A percentile compares a stretch with the other conserved stretches of the same genome.
Evolutionary conservation across 257 asterid genomes (phyloP).

Genomic region (Gynochthodes officinalis): DNA sequence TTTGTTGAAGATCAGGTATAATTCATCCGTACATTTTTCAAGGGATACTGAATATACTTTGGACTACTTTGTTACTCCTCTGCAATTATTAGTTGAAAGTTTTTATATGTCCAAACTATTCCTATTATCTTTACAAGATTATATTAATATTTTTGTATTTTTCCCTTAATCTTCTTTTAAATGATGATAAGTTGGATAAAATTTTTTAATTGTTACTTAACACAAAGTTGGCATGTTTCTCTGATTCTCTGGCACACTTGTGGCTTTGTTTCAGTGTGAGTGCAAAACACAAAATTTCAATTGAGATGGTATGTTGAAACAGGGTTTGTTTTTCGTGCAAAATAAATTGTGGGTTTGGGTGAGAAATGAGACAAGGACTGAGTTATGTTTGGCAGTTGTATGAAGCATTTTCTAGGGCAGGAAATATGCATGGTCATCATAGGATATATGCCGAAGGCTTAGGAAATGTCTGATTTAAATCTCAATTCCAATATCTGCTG

Average conservation of each 20-base stretch:
- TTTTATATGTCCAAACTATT: too few relatives aligned
- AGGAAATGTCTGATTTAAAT: not conserved
- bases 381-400: not conserved
- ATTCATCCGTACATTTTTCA: not conserved
- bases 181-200: not conserved
- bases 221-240: not conserved
- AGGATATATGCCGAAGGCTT: not conserved
- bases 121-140: too few relatives aligned
- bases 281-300: not conserved
- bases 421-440: not conserved
- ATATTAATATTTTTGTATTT: not conserved
- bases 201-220: not conserved
- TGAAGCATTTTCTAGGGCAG: not conserved
- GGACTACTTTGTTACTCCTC: not conserved
- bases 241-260: not conserved
- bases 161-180: not conserved
- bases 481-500: not conserved
- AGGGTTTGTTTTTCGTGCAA: not conserved
- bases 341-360: not conserved
- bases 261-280: not conserved
- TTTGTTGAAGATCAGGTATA: constrained; percentile 95
- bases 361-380: not conserved
- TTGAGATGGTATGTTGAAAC: not conserved
- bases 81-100: not conserved
- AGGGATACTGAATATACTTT: not conserved